These are phyloP conservation scores for Ophiostoma sp. DNA, from an alignment of 2,329 filamentous ascomycete genomes.

Conservation along the genomic window DNA sequence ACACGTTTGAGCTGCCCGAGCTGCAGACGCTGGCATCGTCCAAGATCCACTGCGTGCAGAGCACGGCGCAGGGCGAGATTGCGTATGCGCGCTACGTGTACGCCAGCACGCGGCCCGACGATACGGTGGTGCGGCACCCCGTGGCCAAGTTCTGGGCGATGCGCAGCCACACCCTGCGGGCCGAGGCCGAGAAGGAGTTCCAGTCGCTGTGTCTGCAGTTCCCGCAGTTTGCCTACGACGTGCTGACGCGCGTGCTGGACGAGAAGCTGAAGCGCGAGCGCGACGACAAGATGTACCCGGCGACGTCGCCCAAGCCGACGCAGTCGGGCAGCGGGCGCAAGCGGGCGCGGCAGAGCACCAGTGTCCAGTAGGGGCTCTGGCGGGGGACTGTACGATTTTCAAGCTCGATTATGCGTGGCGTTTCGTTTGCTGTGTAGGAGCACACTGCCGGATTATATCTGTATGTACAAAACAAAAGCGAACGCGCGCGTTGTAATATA, in stretches of 20 bases:
- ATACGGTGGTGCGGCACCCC: slow-evolving; percentile 69
- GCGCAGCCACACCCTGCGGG: slow-evolving; percentile 70
- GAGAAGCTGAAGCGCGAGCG: slow-evolving; percentile 61
- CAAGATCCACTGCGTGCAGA: slow-evolving; percentile 90
- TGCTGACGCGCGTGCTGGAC: slow-evolving; percentile 65
- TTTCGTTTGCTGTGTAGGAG: too few relatives aligned
- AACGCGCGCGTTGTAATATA: not conserved
- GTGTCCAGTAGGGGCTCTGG: slow-evolving; percentile 10
- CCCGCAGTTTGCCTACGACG: slow-evolving; percentile 88
- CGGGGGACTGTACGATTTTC: too few relatives aligned
- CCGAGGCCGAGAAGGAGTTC: slow-evolving; percentile 85
- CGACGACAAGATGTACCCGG: slow-evolving; percentile 54
- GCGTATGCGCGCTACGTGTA: slow-evolving; percentile 89
- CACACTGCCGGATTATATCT: too few relatives aligned
- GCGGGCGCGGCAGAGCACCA: slow-evolving; percentile 48
- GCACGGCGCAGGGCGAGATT: slow-evolving; percentile 83
- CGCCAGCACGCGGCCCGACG: slow-evolving; percentile 63
- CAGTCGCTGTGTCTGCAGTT: slow-evolving; percentile 78
- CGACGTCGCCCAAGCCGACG: slow-evolving; percentile 27
- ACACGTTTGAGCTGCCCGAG: slow-evolving; percentile 63
- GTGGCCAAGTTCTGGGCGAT: slow-evolving; percentile 89
- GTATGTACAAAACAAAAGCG: not conserved
- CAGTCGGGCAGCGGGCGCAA: slow-evolving; percentile 49
- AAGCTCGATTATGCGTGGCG: too few relatives aligned
- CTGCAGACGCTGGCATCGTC: slow-evolving; percentile 73